phyloP scores from a whole-genome alignment of 1,139 yeast genomes.

The Zygosaccharomyces sapae region DNA sequence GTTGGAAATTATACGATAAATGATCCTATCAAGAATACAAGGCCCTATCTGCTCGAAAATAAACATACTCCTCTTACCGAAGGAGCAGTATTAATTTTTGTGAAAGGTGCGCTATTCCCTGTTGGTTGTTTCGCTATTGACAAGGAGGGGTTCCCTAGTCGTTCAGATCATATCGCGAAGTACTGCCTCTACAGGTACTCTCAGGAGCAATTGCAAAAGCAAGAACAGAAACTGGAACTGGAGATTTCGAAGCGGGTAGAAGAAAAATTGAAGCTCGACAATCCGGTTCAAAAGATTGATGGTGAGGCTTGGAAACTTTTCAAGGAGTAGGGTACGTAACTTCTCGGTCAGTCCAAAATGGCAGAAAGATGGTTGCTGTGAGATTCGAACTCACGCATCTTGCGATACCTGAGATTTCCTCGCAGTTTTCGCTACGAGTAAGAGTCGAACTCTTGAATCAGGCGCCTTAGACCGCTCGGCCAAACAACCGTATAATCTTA shows the following conservation, averaged over 20 bases:
- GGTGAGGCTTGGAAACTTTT: neutral
- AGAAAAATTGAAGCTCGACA: neutral
- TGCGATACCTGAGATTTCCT: slow-evolving; percentile 30
- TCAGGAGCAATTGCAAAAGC: too few relatives aligned
- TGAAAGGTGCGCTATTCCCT: neutral
- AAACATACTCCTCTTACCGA: neutral
- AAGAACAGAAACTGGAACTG: neutral
- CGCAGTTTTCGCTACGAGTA: slow-evolving; percentile 12
- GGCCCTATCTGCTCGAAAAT: too few relatives aligned
- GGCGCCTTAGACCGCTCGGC: slow-evolving; percentile 35
- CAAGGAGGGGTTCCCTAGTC: neutral
- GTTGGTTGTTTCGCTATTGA: neutral
- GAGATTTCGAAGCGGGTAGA: neutral
- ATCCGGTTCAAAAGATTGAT: neutral
- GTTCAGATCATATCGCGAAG: neutral
- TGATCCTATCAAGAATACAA: too few relatives aligned
- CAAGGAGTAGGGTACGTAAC: slow-evolving; percentile 2
- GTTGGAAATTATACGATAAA: neutral
- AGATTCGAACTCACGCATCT: slow-evolving; percentile 33
- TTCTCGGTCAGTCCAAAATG: too few relatives aligned
- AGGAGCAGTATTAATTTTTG: neutral
- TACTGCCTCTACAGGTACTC: neutral
- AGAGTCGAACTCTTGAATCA: slow-evolving; percentile 26
- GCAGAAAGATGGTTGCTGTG: slow-evolving; percentile 27
- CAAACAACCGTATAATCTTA: slow-evolving; percentile 24